Base-by-base conservation (phyloP, 2,329 filamentous ascomycete genomes). In the Diaporthe citrichinensis region DNA sequence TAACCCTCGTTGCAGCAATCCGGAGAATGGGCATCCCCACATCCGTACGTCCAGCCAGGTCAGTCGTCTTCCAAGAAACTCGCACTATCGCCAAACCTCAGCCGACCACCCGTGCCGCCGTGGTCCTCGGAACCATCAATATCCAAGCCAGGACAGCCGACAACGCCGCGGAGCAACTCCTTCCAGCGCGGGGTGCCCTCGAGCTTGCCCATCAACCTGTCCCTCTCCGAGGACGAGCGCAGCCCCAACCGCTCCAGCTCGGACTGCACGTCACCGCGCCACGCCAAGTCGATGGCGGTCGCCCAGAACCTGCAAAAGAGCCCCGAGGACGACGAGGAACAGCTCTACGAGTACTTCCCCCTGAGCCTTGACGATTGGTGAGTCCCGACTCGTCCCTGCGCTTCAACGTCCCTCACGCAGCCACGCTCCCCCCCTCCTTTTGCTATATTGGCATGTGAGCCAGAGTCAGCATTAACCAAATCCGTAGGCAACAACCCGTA, bases 291-390 rank as follows among this genome's bases (percentile, higher is more conserved):
- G 77, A 78, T 83, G 74, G 78, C 82, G 76, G 78, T 82, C 8
- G 79, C 80, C 14, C 83, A 84, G 31, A 84, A 84, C 71, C 79
- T 81, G 61, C 88, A 88, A 78, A 89, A 90, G 81, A 92, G 93
- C 81, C 89, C 94, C 46, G 85, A 92, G 78, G 95, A 98, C 79
- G 93, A 93, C 79, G 93, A 93, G 0, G 96, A 98, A 84, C 87
- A 96, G 78, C 86, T 98, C 25, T 98, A 98, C 82, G 96, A 98
- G 85, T 98, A 98, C 82, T 98, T 98, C 78, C 96, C 96, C 0
- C 88, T 98, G 23, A 95, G 94, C 67, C 86, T 98, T 75, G 95
- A 98, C 82, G 96, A 98, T 81, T 98, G 94, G 94, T 90, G 83
- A 80, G 85, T 81, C 9, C 46, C 44, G 61, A 4, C 73, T 5